Percentiles rank a stretch among this genome's conserved stretches.
Conservation (phyloP, 331 rosid genomes). For the Pyracantha coccinea region DNA sequence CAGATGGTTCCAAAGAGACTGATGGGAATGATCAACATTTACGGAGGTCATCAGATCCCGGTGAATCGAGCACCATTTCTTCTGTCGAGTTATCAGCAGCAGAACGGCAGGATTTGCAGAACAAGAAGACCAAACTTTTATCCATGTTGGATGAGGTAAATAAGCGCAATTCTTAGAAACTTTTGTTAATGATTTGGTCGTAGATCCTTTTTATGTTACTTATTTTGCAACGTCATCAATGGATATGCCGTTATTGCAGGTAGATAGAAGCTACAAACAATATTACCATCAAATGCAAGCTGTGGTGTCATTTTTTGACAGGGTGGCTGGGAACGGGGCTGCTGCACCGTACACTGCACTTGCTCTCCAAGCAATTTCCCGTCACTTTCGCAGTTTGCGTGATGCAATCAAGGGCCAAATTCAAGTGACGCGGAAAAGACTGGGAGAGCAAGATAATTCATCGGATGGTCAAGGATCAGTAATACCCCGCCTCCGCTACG, state of each 20-base stretch:
- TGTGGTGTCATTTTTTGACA: constrained; percentile 63
- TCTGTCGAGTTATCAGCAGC: constrained; percentile 47
- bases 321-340: constrained; percentile 79
- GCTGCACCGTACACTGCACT: constrained; percentile 75
- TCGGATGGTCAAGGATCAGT: constrained; percentile 26
- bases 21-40: constrained; percentile 47
- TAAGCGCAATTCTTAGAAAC: not conserved
- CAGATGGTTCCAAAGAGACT: constrained; percentile 45
- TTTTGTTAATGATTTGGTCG: not conserved
- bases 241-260: constrained; percentile 29
- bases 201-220: too few relatives aligned
- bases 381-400: constrained; percentile 79
- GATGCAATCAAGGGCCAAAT: constrained; percentile 73
- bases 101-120: constrained; percentile 62
- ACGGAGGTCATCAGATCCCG: constrained; percentile 37
- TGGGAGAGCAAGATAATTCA: constrained; percentile 72
- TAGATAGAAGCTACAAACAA: constrained; percentile 71
- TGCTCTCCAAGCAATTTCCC: constrained; percentile 69
- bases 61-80: constrained; percentile 36
- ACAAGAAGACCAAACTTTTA: constrained; percentile 65
- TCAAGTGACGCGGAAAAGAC: constrained; percentile 54
- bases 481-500: constrained; percentile 87
- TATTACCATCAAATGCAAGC: constrained; percentile 76
- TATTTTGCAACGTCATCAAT: not conserved
- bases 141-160: constrained; percentile 81